Percentiles rank a stretch among this genome's conserved stretches.
phyloP scores from a whole-genome alignment of 257 asterid genomes.

The Knoxia roxburghii region DNA sequence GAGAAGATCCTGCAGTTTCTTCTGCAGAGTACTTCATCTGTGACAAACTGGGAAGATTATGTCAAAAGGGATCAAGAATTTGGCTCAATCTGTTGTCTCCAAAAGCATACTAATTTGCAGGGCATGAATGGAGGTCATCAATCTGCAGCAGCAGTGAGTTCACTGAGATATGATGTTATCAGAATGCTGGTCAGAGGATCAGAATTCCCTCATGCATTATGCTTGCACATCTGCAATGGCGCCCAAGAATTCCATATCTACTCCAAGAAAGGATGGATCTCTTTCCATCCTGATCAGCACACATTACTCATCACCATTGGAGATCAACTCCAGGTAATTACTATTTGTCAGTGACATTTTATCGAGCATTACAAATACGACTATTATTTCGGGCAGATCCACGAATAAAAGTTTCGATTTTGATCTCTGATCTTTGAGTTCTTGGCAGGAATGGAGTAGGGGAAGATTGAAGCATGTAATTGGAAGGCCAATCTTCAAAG shows the following conservation, averaged over 20 bases:
- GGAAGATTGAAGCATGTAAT: conserved; percentile 65
- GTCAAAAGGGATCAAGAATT: conserved; percentile 14
- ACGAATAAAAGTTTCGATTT: no score
- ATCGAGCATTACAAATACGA: no score
- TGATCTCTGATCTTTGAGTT: neutral
- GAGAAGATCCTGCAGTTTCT: conserved; percentile 37
- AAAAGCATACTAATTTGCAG: conserved; percentile 42
- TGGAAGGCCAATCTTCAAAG: conserved; percentile 64
- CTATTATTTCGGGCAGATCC: no score
- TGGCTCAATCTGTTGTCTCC: conserved; percentile 45
- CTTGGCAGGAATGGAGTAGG: conserved; percentile 46
- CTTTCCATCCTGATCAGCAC: conserved; percentile 45
- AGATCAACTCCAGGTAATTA: conserved; percentile 62
- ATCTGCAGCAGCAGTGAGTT: conserved; percentile 31
- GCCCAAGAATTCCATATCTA: conserved; percentile 69
- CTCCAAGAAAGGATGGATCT: conserved; percentile 83
- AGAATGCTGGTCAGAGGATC: conserved; percentile 73
- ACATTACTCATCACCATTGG: conserved; percentile 61
- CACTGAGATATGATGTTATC: conserved; percentile 63
- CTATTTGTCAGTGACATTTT: no score
- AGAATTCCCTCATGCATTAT: conserved; percentile 63
- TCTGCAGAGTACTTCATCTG: conserved; percentile 22
- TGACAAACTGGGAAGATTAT: neutral
- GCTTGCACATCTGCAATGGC: conserved; percentile 63
- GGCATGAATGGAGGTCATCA: conserved; percentile 17